Evolutionary conservation across 2,329 filamentous ascomycete species (phyloP), one percentile per base, ranked within the genome.

Genomic region (Coniella lustricola): DNA sequence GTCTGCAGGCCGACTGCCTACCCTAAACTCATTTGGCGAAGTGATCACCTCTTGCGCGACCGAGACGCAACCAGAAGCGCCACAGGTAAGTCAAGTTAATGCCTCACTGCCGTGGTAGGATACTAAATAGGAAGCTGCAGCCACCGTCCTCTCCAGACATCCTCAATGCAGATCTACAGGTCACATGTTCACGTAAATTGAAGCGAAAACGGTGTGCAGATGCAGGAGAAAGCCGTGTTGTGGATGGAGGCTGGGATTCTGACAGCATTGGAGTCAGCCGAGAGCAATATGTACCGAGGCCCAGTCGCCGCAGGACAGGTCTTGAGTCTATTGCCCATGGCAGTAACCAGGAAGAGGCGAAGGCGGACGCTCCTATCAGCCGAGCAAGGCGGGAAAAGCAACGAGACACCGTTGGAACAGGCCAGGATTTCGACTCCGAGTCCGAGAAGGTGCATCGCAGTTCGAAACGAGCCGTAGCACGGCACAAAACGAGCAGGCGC

Each of bases 241-340:
- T 45, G 16, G 41, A 54, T 9, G 50, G 50, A 3, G 17, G 34
- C 7, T 53, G 54, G 55, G 46, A 53, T 33, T 51, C 50, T 2
- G 55, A 56, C 44, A 50, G 48, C 3, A 37, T 45, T 16, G 51
- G 31, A 3, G 41, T 36, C 3, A 14, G 18, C 14, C 34, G 37
- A 10, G 54, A 51, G 35, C 29, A 25, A 12, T 50, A 49, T 31
- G 46, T 36, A 10, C 51, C 54, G 32, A 53, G 55, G 34, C 49
- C 54, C 45, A 54, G 48, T 53, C 44, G 51, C 50, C 36, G 33
- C 39, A 44, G 39, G 48, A 16, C 46, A 37, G 39, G 36, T 39
- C 35, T 38, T 49, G 37, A 41, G 48, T 25, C 57, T n/a, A 25
- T 25, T 22, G 29, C 18, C 29, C 39, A 47, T 25, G 44, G 41